Conservation (phyloP, 768 basidiomycete genomes). For the Cystobasidium onofrii region DNA sequence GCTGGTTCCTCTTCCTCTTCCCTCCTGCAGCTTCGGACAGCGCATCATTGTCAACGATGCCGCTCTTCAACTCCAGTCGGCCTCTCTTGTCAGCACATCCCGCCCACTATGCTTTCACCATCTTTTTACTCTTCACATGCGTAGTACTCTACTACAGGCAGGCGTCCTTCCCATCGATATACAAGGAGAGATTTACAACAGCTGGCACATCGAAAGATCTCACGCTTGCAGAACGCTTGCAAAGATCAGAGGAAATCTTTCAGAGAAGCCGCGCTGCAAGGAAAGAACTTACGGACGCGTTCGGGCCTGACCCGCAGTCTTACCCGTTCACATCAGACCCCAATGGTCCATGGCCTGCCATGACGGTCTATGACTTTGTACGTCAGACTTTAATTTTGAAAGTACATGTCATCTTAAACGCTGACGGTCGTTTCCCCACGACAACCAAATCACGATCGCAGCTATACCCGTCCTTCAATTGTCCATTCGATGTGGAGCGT, state of each 20-base stretch:
- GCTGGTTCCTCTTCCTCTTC: neutral
- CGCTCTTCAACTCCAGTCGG: neutral
- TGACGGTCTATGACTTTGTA: conserved; percentile 36
- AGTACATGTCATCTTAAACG: too few species aligned
- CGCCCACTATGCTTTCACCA: neutral
- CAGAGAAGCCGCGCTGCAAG: neutral
- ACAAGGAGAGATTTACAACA: neutral
- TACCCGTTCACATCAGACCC: conserved; percentile 4
- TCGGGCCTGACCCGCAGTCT: neutral
- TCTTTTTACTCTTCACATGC: neutral
- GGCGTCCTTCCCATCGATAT: neutral
- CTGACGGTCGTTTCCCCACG: too few species aligned
- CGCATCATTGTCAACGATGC: neutral
- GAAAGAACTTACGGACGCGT: neutral
- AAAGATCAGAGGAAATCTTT: conserved; percentile 23
- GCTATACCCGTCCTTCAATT: conserved; percentile 34
- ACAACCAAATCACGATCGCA: neutral
- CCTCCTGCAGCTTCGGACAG: neutral
- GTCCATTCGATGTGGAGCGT: conserved; percentile 32
- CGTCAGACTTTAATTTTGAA: too few species aligned
- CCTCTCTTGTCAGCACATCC: conserved; percentile 1
- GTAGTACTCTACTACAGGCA: neutral
- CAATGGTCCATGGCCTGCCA: neutral
- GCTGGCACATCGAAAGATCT: neutral
- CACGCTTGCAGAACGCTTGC: conserved; percentile 14